Evolutionary conservation across 768 basidiomycete genomes (phyloP).

Genomic region (Lactarius akahatsu): DNA sequence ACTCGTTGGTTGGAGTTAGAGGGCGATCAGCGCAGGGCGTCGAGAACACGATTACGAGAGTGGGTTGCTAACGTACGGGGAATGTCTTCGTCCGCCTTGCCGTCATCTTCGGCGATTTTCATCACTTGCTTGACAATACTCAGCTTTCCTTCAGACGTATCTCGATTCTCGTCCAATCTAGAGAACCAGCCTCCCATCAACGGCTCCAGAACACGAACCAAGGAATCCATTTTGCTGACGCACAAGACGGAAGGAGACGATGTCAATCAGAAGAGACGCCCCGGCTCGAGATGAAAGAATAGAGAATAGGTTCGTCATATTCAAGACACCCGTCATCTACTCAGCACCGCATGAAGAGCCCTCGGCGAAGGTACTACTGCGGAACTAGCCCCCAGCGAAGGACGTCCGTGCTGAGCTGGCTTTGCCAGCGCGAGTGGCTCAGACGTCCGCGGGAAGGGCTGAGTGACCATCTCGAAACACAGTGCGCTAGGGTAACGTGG

Average conservation of each 20-base stretch:
- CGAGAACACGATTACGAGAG: neutral
- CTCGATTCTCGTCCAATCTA: conserved; percentile 59
- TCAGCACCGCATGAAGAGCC: too few species aligned
- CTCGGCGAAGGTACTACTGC: conserved; percentile 19
- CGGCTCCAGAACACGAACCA: conserved; percentile 88
- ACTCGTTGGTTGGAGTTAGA: conserved; percentile 84
- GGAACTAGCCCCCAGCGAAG: conserved; percentile 25
- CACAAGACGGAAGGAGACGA: conserved; percentile 54
- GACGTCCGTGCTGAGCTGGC: conserved; percentile 23
- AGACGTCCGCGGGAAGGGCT: conserved; percentile 35
- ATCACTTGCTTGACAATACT: conserved; percentile 88
- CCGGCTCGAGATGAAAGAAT: conserved; percentile 80
- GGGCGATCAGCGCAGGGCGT: neutral
- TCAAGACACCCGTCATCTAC: conserved; percentile 31
- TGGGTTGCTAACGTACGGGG: conserved; percentile 64
- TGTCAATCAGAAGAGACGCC: conserved; percentile 56
- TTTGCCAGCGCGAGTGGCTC: conserved; percentile 6
- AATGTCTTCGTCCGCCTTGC: conserved; percentile 98
- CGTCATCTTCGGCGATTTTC: conserved; percentile 93
- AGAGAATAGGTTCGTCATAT: conserved; percentile 84
- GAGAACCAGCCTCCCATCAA: conserved; percentile 86
- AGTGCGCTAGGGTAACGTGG: conserved; percentile 40
- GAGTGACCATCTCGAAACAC: conserved; percentile 59
- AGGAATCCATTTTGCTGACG: conserved; percentile 82
- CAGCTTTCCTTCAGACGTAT: conserved; percentile 58